phyloP scores from a whole-genome alignment of 441 rosid species.

The Isatis lusitanica region DNA sequence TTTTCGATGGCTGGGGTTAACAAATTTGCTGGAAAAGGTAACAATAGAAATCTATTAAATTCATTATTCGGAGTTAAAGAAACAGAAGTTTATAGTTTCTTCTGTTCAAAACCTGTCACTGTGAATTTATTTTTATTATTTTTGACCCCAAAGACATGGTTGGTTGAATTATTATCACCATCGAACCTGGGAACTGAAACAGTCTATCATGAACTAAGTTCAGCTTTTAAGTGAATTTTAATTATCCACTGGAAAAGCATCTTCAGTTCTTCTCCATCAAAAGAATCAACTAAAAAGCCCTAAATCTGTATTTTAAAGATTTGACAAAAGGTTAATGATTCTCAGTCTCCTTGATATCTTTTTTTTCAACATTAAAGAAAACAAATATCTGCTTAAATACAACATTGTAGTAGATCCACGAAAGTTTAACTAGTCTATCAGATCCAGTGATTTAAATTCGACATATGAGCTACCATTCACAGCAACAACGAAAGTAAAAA shows the following conservation, averaged over 20 bases:
- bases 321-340: conserved; percentile 21
- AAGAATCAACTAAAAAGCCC: conserved; percentile 24
- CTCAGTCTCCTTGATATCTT: neutral
- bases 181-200: conserved; percentile 30
- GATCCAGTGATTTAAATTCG: neutral
- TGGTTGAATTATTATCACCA: conserved; percentile 28
- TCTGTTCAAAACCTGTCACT: neutral
- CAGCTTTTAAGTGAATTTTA: conserved; percentile 20
- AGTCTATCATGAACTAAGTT: conserved; percentile 24
- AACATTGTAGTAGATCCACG: conserved; percentile 1
- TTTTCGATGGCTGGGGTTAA: neutral
- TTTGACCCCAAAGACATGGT: neutral
- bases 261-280: conserved; percentile 28
- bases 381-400: neutral
- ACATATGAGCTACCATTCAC: neutral
- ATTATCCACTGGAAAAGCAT: conserved; percentile 26
- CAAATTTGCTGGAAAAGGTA: conserved; percentile 3
- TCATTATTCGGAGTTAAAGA: neutral
- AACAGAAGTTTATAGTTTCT: neutral
- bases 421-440: neutral
- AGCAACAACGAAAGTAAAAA: neutral
- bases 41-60: neutral
- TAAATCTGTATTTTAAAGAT: conserved; percentile 14
- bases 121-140: neutral
- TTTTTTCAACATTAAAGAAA: neutral